These are phyloP conservation scores for Wolfiporia cocos DNA, from an alignment of 1,284 basidiomycete species.

Conservation along the genomic window DNA sequence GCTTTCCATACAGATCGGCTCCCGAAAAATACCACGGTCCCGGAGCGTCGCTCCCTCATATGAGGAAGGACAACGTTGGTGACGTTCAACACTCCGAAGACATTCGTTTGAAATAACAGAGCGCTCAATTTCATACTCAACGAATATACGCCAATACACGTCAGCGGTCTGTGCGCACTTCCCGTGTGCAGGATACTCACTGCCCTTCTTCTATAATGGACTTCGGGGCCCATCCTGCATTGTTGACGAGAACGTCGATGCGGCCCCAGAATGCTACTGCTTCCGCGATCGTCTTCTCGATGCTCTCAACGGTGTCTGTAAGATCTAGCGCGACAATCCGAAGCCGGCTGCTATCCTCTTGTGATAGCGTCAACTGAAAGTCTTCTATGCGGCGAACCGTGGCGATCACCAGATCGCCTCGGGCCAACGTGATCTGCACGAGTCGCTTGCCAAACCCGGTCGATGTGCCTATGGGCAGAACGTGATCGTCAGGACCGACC, in stretches of 20 bases:
- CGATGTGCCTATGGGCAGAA: slow-evolving; percentile 38
- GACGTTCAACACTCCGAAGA: slow-evolving; percentile 30
- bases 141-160: slow-evolving; percentile 8
- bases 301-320: slow-evolving; percentile 21
- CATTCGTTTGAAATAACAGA: slow-evolving; percentile 23
- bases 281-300: slow-evolving; percentile 32
- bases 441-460: slow-evolving; percentile 54
- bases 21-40: slow-evolving; percentile 28
- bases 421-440: slow-evolving; percentile 36
- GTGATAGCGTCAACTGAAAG: slow-evolving; percentile 19
- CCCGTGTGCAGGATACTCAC: slow-evolving; percentile 25
- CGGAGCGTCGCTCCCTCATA: slow-evolving; percentile 24
- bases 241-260: slow-evolving; percentile 55
- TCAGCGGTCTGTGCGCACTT: background rate
- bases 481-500: background rate
- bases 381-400: slow-evolving; percentile 31
- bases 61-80: slow-evolving; percentile 30
- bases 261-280: slow-evolving; percentile 40
- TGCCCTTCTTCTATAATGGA: slow-evolving; percentile 30
- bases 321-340: slow-evolving; percentile 32
- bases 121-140: background rate
- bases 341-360: slow-evolving; percentile 16
- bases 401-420: slow-evolving; percentile 50
- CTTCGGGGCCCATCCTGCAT: slow-evolving; percentile 41
- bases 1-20: slow-evolving; percentile 29